Conservation (phyloP, 2,329 filamentous ascomycete genomes). For the Arachnomyces sp. region DNA sequence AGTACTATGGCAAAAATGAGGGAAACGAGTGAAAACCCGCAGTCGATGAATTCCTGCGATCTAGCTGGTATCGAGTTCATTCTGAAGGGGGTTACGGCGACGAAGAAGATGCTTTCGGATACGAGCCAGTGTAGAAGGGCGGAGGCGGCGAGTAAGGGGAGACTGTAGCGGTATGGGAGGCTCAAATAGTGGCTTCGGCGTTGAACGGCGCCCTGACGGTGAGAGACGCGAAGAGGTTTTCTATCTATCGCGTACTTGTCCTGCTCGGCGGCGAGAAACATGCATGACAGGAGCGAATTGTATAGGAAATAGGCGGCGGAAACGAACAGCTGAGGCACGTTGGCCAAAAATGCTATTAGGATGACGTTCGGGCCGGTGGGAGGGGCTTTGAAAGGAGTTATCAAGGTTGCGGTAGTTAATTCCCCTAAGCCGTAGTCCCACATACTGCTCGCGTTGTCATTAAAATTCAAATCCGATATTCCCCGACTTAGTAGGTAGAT, state of each 20-base stretch:
- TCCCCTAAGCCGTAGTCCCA: constrained; percentile 7
- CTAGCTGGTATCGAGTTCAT: constrained; percentile 4
- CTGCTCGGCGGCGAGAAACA: constrained; percentile 44
- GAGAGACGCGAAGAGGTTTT: constrained; percentile 37
- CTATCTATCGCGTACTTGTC: constrained; percentile 29
- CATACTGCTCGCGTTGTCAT: too few species aligned
- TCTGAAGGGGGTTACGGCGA: constrained; percentile 22
- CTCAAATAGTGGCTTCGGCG: constrained; percentile 38
- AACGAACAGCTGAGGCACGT: constrained; percentile 27
- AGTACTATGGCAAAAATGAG: constrained; percentile 14
- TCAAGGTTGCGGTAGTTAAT: constrained; percentile 5
- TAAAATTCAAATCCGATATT: too few species aligned
- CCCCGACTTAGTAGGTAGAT: too few species aligned
- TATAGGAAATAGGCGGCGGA: constrained; percentile 28
- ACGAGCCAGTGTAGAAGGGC: constrained; percentile 42
- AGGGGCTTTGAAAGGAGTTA: constrained; percentile 10
- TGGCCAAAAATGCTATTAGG: constrained; percentile 28
- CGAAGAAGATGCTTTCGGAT: constrained; percentile 41
- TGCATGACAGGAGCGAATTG: constrained; percentile 35
- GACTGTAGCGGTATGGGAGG: constrained; percentile 38
- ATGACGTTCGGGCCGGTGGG: too few species aligned
- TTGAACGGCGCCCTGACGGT: too few species aligned
- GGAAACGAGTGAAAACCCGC: constrained; percentile 17
- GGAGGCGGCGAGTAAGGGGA: constrained; percentile 31
- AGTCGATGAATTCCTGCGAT: constrained; percentile 15